Base-by-base conservation (phyloP, 331 rosid genomes). In the Malus hybrid region DNA sequence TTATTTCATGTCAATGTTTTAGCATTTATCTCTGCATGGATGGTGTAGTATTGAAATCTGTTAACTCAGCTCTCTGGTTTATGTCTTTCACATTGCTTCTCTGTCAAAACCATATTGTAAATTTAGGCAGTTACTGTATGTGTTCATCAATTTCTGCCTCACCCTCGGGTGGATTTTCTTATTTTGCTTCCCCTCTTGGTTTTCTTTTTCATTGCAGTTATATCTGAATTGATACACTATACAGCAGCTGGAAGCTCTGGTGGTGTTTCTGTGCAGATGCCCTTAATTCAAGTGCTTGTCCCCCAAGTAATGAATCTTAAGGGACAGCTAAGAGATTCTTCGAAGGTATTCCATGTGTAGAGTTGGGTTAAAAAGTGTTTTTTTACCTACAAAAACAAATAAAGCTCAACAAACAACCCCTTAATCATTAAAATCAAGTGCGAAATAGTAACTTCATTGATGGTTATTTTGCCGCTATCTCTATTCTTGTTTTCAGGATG, bases 151-250 rank as follows among this genome's bases (percentile, higher is more conserved):
- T 42, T 33, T 53, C 5, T 12, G 30, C 44, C n/a, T 30, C 18
- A 14, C 55, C 75, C 39, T 26, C 11, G 2, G 19, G 66, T 55
- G 34, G 58, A 60, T 73, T 78, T 73, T 9, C 53, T 42, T 78
- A 57, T 18, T 18, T 11, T 65, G 24, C 6, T 7, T 44, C 44
- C 33, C 52, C 15, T 12, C 26, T 26, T 16, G 5, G 10, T 69
- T 20, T 70, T 70, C 63, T 7, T 64, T 33, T 73, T 75, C 52
- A 63, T 79, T 90, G 91, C 96, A 95, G 99, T 95, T 82, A 86
- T 95, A 77, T 92, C 97, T 8, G 97, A 95, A 86, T 87, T 95
- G 83, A 95, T 95, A 88, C 99, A 95, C 81, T 92, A 95, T 80
- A 90, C 97, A 12, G 82, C 90, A 44, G 80, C 88, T 24, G 96